These are phyloP conservation scores for Peronospora destructor DNA, from an alignment of 352 stramenopile species.

Conservation along the genomic window DNA sequence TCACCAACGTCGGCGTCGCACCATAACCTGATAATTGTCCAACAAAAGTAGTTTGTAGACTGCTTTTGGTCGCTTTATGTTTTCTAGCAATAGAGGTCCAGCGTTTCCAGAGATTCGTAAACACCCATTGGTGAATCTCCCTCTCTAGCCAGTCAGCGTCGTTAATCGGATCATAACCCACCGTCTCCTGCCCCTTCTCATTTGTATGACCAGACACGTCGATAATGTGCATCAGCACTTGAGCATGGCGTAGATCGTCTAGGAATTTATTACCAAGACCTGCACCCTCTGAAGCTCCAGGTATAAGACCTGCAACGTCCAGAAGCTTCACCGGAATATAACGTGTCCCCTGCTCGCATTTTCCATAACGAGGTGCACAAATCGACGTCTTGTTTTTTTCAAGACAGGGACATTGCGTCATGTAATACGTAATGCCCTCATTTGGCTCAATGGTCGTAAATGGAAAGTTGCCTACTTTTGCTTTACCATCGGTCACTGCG, in stretches of 20 bases:
- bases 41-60: conserved; percentile 57
- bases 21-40: conserved; percentile 75
- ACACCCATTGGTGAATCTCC: conserved; percentile 88
- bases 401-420: conserved; percentile 73
- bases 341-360: conserved; percentile 65
- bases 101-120: conserved; percentile 82
- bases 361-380: conserved; percentile 71
- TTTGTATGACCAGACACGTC: conserved; percentile 86
- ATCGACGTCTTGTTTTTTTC: conserved; percentile 47
- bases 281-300: conserved; percentile 83
- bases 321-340: conserved; percentile 82
- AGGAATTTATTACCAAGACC: conserved; percentile 99
- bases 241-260: conserved; percentile 81
- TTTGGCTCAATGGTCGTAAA: conserved; percentile 89
- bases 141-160: conserved; percentile 81
- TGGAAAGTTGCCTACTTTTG: conserved; percentile 84
- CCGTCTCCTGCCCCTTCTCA: conserved; percentile 84
- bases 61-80: conserved; percentile 70
- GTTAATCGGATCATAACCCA: conserved; percentile 85
- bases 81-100: conserved; percentile 75
- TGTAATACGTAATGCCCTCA: conserved; percentile 86
- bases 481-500: conserved; percentile 83
- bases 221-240: conserved; percentile 89
- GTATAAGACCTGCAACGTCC: conserved; percentile 77
- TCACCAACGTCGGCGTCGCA: conserved; percentile 66